phyloP scores from a whole-genome alignment of 2,329 filamentous ascomycete species.

The Tolypocladium nubicola region DNA sequence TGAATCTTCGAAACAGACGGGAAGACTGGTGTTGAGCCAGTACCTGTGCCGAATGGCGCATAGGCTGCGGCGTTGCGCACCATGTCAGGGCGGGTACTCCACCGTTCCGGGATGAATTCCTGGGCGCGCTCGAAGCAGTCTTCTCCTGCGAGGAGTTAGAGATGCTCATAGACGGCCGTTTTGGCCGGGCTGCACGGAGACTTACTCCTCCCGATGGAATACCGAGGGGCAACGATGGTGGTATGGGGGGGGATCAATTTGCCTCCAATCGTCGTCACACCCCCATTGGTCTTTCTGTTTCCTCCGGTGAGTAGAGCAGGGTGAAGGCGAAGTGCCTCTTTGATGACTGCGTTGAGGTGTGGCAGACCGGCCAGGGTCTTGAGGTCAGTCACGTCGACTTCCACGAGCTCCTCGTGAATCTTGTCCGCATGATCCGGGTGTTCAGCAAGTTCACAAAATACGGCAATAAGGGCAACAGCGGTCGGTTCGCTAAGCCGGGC shows the following conservation, averaged over 20 bases:
- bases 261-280: slow-evolving; percentile 8
- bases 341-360: neutral
- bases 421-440: neutral
- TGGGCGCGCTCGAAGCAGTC: slow-evolving; percentile 14
- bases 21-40: too few species aligned
- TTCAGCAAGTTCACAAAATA: neutral
- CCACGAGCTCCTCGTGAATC: neutral
- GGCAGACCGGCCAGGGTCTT: neutral
- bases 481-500: neutral
- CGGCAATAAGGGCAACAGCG: neutral
- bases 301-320: slow-evolving; percentile 9
- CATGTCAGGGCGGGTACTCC: slow-evolving; percentile 20
- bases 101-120: slow-evolving; percentile 27
- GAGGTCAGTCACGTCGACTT: neutral
- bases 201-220: slow-evolving; percentile 23
- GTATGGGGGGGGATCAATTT: slow-evolving; percentile 9
- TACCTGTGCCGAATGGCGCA: slow-evolving; percentile 21
- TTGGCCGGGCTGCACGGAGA: neutral
- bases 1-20: neutral
- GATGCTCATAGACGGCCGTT: neutral
- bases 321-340: slow-evolving; percentile 13
- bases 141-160: slow-evolving; percentile 7
- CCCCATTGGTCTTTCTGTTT: slow-evolving; percentile 8
- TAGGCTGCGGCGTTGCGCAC: slow-evolving; percentile 18
- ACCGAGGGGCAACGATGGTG: slow-evolving; percentile 8